Percentiles rank a stretch among this genome's conserved stretches.
Evolutionary conservation across 2,329 filamentous ascomycete genomes (phyloP).

Genomic region (Tympanopsis confertula): DNA sequence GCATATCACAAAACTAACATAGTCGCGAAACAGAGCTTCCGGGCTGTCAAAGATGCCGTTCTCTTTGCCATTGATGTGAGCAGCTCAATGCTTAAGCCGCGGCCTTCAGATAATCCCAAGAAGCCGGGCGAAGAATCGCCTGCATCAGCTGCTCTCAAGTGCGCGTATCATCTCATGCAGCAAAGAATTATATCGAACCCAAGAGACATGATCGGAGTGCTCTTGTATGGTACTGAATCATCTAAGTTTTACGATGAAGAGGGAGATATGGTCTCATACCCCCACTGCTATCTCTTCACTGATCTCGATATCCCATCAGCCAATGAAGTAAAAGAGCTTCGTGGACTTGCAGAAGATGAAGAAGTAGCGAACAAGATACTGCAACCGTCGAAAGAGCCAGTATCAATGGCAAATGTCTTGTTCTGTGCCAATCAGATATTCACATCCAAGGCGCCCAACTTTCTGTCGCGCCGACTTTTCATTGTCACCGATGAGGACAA

Average conservation of each 20-base stretch:
- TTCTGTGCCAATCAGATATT: conserved; percentile 96
- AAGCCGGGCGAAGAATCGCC: conserved; percentile 71
- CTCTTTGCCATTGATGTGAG: conserved; percentile 90
- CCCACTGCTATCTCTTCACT: conserved; percentile 82
- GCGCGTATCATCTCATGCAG: conserved; percentile 89
- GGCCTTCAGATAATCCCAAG: conserved; percentile 54
- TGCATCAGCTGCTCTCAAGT: conserved; percentile 76
- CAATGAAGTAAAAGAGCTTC: conserved; percentile 71
- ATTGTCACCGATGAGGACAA: conserved; percentile 90
- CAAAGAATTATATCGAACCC: conserved; percentile 96
- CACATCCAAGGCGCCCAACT: conserved; percentile 87
- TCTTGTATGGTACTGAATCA: conserved; percentile 81
- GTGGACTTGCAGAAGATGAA: conserved; percentile 66
- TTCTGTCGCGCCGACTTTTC: conserved; percentile 84
- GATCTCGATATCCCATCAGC: conserved; percentile 83
- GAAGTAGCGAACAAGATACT: conserved; percentile 64
- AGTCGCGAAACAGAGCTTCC: conserved; percentile 61
- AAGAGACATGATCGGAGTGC: conserved; percentile 90
- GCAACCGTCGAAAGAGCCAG: conserved; percentile 52
- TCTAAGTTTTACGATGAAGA: conserved; percentile 62
- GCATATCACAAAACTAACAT: too few relatives aligned
- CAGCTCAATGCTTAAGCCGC: conserved; percentile 68
- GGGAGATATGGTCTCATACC: conserved; percentile 57
- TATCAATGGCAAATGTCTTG: conserved; percentile 69
- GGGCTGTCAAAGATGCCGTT: conserved; percentile 92